These are phyloP conservation scores for Cyclocybe cylindracea DNA, from an alignment of 768 basidiomycete genomes.

Conservation along the genomic window DNA sequence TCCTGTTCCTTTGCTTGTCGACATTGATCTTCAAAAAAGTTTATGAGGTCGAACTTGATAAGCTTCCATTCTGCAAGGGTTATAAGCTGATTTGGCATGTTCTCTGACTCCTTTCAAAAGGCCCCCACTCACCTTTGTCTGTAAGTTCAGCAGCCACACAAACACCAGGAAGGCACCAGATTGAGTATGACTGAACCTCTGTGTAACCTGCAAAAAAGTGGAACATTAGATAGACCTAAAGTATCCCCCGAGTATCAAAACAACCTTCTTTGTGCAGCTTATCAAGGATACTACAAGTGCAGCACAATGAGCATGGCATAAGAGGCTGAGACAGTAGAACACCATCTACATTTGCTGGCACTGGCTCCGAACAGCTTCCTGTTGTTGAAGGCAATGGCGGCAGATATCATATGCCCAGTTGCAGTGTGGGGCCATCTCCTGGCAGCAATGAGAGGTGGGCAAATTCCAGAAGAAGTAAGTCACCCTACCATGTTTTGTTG, in stretches of 20 bases:
- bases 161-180: conserved; percentile 18
- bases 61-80: conserved; percentile 20
- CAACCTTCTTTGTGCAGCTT: conserved; percentile 13
- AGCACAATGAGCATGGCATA: too few species aligned
- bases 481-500: too few species aligned
- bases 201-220: not conserved
- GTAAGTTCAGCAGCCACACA: conserved; percentile 18
- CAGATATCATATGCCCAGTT: too few species aligned
- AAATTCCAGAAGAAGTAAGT: too few species aligned
- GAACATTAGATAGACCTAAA: not conserved
- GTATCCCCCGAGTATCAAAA: not conserved
- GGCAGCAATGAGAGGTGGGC: too few species aligned
- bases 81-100: not conserved
- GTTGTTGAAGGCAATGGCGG: too few species aligned
- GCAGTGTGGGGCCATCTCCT: too few species aligned
- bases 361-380: too few species aligned
- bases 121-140: conserved; percentile 18
- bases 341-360: too few species aligned
- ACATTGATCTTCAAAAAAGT: conserved; percentile 9
- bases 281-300: conserved; percentile 10
- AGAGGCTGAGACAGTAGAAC: too few species aligned
- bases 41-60: conserved; percentile 19
- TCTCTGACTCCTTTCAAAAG: not conserved
- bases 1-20: conserved; percentile 2
- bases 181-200: conserved; percentile 6